Percentiles rank a stretch among this genome's conserved stretches.
These are phyloP conservation scores for Inga leiocalycina DNA, from an alignment of 306 rosid genomes.

Conservation along the genomic window DNA sequence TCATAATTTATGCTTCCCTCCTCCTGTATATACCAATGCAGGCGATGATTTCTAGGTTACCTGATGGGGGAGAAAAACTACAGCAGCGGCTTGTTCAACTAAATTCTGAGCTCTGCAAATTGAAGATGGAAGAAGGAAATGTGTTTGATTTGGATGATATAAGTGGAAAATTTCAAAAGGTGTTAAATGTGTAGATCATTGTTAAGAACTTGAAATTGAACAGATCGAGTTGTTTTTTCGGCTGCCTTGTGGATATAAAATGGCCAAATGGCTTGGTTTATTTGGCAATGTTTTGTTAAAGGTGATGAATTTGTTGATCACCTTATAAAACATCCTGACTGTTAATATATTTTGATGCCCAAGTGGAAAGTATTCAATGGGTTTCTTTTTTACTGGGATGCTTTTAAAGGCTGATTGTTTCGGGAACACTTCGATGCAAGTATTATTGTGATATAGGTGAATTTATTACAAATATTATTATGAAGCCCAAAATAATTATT, in stretches of 20 bases:
- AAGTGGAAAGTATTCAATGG: background rate
- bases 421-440: background rate
- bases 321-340: background rate
- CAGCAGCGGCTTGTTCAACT: conserved; percentile 53
- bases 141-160: conserved; percentile 61
- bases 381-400: background rate
- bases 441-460: too few relatives aligned
- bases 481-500: background rate
- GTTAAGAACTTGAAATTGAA: background rate
- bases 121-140: conserved; percentile 38
- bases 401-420: background rate
- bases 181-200: conserved; percentile 58
- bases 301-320: conserved; percentile 5
- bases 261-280: background rate
- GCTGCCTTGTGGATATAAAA: background rate
- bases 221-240: background rate
- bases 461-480: too few relatives aligned
- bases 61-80: conserved; percentile 76
- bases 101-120: conserved; percentile 49
- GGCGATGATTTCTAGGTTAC: conserved; percentile 72
- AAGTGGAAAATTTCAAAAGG: conserved; percentile 50
- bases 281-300: background rate
- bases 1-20: conserved; percentile 11
- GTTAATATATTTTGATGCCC: background rate
- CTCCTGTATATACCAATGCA: conserved; percentile 32